Evolutionary conservation across 2,329 filamentous ascomycete species (phyloP), one percentile per base, ranked within the genome.

Genomic region (Monosporascus sp.): DNA sequence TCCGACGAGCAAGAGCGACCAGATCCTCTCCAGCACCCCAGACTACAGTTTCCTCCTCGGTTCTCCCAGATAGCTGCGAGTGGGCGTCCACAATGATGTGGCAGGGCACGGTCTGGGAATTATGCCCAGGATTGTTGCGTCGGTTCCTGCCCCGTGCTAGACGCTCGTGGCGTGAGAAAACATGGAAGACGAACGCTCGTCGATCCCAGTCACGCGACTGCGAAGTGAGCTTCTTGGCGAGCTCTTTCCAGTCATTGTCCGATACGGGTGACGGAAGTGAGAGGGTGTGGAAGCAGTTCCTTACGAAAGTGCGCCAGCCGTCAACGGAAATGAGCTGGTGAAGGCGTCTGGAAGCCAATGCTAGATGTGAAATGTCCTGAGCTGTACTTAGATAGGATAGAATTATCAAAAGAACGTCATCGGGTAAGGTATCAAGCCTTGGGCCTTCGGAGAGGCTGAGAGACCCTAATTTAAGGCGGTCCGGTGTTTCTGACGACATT

Each of bases 141-240:
- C 24, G 48, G 37, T 18, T 44, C 9, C 48, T 27, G 11, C 37
- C 14, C 15, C 38, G 49, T 3, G 34, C 17, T 20, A 22, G 20
- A 17, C n/a, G 39, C n/a, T 50, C 48, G 3, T 51, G 54, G 2
- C 62, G 59, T 15, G 53, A 50, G 42, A 53, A 65, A 15, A 71
- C 62, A 48, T 69, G 68, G 52, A 81, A 72, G 17, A 69, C 68
- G 20, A 76, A 58, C 0, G 72, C 66, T 1, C 77, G 72, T 49
- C 70, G 72, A 48, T 81, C 79, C 80, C 79, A 82, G 58, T 75
- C 78, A 6, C 78, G 72, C 27, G 76, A 73, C 51, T 81, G 73
- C 57, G 74, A 76, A 0, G 79, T 80, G 44, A 80, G 62, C 0
- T 70, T 72, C 25, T 74, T 68, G 6, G 78, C 78, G 25, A 76